Percentiles rank a stretch among this genome's conserved stretches.
Conservation (phyloP, 768 basidiomycete species). For the Panellus pusillus region DNA sequence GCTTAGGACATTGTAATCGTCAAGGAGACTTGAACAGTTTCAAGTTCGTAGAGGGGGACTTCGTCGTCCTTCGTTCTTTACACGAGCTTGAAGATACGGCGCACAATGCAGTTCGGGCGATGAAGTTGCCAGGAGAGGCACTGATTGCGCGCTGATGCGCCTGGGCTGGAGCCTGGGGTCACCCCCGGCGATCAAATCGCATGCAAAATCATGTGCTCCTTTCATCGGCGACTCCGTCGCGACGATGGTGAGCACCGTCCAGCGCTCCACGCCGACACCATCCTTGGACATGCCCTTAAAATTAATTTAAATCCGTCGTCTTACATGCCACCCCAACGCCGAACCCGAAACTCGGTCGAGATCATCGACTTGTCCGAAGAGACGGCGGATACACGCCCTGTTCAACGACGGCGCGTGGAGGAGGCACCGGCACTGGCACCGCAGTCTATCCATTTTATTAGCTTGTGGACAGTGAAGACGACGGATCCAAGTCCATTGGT, state of each 20-base stretch:
- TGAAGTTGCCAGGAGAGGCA: no score
- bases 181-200: no score
- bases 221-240: background rate
- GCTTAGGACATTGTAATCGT: no score
- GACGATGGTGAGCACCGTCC: constrained; percentile 14
- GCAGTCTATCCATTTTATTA: constrained; percentile 9
- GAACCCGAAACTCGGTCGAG: constrained; percentile 5
- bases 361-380: constrained; percentile 13
- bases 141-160: no score
- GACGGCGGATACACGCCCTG: constrained; percentile 1
- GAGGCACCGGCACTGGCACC: background rate
- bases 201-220: background rate
- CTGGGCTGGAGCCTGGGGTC: no score
- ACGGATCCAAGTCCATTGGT: background rate
- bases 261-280: constrained; percentile 1
- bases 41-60: no score
- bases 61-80: no score
- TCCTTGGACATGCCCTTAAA: background rate
- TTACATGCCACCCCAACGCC: constrained; percentile 1
- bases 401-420: constrained; percentile 13
- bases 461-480: constrained; percentile 20
- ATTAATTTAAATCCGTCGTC: no score
- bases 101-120: no score
- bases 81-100: no score
- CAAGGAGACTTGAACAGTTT: no score